Evolutionary conservation across 2,329 filamentous ascomycete species (phyloP).

Genomic region (Calonectria fujianensis): DNA sequence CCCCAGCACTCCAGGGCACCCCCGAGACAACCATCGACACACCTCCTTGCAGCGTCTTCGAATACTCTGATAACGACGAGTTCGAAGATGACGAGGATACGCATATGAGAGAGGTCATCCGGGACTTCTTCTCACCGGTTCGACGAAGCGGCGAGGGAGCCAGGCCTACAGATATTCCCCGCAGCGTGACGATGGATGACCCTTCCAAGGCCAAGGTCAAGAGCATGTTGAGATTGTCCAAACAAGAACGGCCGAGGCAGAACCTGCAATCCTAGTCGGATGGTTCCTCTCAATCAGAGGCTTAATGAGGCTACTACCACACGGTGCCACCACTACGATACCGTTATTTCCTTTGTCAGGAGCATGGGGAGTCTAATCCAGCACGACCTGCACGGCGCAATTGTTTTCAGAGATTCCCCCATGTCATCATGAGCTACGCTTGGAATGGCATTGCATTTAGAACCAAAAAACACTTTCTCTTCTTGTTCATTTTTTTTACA

Average conservation of each 20-base stretch:
- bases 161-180: slow-evolving; percentile 4
- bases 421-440: slow-evolving; percentile 9
- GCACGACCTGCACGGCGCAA: slow-evolving; percentile 31
- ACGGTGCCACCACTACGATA: slow-evolving; percentile 3
- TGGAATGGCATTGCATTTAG: slow-evolving; percentile 1
- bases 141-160: slow-evolving; percentile 51
- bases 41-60: slow-evolving; percentile 57
- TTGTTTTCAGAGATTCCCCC: slow-evolving; percentile 40
- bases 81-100: slow-evolving; percentile 45
- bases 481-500: background rate
- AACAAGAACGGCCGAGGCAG: slow-evolving; percentile 59
- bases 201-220: slow-evolving; percentile 10
- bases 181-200: slow-evolving; percentile 14
- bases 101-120: slow-evolving; percentile 46
- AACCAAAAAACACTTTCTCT: background rate
- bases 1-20: slow-evolving; percentile 39
- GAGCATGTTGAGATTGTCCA: slow-evolving; percentile 30
- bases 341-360: slow-evolving; percentile 26
- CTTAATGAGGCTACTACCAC: background rate
- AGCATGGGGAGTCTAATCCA: slow-evolving; percentile 28
- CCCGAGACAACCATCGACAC: slow-evolving; percentile 40
- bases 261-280: slow-evolving; percentile 62
- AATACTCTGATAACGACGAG: slow-evolving; percentile 57
- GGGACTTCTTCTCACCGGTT: slow-evolving; percentile 47
- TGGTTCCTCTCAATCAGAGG: slow-evolving; percentile 56